phyloP scores from a whole-genome alignment of 306 rosid genomes.

The Castanea crenata region DNA sequence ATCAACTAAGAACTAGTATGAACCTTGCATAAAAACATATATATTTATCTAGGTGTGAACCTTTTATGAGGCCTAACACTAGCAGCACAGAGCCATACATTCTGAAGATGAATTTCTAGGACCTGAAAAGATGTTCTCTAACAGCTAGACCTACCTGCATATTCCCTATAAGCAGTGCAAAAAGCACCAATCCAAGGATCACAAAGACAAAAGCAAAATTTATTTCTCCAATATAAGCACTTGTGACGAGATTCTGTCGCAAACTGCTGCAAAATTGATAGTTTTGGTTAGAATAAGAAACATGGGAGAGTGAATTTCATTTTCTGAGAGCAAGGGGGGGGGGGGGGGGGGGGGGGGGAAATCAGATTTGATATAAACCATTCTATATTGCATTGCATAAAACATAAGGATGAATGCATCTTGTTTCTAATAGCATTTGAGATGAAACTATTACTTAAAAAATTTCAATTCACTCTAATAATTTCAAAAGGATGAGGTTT shows the following conservation, averaged over 20 bases:
- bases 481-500: neutral
- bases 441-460: neutral
- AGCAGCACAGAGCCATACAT: neutral
- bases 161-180: conserved; percentile 54
- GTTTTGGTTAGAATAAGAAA: conserved; percentile 14
- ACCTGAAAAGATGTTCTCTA: neutral
- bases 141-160: conserved; percentile 46
- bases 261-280: conserved; percentile 38
- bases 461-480: neutral
- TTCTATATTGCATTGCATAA: neutral
- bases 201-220: conserved; percentile 51
- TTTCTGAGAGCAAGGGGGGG: neutral
- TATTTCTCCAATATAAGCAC: conserved; percentile 43
- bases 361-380: neutral
- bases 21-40: no score
- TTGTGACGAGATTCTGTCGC: conserved; percentile 55
- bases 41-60: no score
- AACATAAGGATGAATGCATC: neutral
- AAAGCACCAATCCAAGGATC: conserved; percentile 54
- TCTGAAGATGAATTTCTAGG: neutral
- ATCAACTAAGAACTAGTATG: neutral
- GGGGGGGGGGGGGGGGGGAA: no score
- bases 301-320: neutral
- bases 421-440: neutral
- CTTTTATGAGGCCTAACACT: neutral